Base-by-base conservation (phyloP, 495 filamentous ascomycete genomes). In the Filosporella fistucella region DNA sequence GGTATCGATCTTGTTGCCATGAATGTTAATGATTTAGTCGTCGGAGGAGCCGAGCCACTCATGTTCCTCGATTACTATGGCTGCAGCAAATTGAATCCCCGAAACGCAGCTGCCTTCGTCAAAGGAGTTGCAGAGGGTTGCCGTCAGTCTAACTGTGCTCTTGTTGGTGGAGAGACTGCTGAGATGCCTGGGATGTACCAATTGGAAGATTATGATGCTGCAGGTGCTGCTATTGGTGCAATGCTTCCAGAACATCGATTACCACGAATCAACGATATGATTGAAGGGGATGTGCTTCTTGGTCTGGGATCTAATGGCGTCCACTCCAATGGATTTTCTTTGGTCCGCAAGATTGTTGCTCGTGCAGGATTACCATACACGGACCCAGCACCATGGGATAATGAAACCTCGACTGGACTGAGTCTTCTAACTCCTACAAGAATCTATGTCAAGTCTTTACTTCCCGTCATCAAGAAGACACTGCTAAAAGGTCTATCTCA, bases 11-110 rank as follows among this genome's bases (percentile, higher is more conserved):
- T 98, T 11, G 94, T 97, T 2, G 93, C 93, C 52, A 97, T 97
- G 94, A 95, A 94, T 64, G 93, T 96, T 60, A 97, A 98, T 66
- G 93, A 97, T 66, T 76, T 97, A 0, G 82, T 97, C 35, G 93
- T 96, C 12, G 90, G 96, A 66, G 93, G 93, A 41, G 93, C 93
- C 1, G 85, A 91, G 61, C 88, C 93, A 9, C 73, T 96, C 59
- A 89, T 89, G 71, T 96, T 98, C 77, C 81, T 96, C 40, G 93
- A 97, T 72, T 95, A 89, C 75, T 96, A 90, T 73, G 90, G 88
- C 36, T 95, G 88, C 70, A 83, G 84, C 60, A 84, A 83, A 61
- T 79, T 97, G 18, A 80, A 93, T 54, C 81, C 89, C 3, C 67
- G 78, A 25, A 76, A 77, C n/a, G 89, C 89, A 1, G 77, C 83